phyloP scores from a whole-genome alignment of 371 early-diverging fungal species.

The Rhizopus stolonifer region DNA sequence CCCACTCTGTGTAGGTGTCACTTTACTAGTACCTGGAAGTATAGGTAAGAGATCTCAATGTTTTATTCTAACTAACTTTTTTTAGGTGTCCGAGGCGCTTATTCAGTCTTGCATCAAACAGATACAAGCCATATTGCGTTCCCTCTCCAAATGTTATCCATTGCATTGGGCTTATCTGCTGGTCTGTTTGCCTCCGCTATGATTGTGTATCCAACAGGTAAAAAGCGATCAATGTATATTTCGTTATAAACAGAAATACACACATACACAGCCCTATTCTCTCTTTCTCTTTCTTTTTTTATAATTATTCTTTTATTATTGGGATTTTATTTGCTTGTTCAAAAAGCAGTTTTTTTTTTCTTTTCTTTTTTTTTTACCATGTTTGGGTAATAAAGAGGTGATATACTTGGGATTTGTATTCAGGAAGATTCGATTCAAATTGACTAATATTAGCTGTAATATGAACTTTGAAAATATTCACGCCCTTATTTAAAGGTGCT shows the following conservation, averaged over 20 bases:
- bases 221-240: slow-evolving; percentile 38
- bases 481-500: slow-evolving; percentile 23
- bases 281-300: no score
- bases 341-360: no score
- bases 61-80: slow-evolving; percentile 1
- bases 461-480: slow-evolving; percentile 38
- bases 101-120: slow-evolving; percentile 36
- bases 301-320: not conserved
- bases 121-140: slow-evolving; percentile 28
- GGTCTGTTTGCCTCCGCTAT: slow-evolving; percentile 47
- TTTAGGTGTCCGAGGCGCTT: slow-evolving; percentile 50
- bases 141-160: slow-evolving; percentile 39
- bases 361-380: no score
- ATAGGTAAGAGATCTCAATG: slow-evolving; percentile 27
- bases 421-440: slow-evolving; percentile 25
- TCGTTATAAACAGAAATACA: slow-evolving; percentile 23
- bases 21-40: slow-evolving; percentile 47
- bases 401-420: slow-evolving; percentile 38
- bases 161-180: slow-evolving; percentile 43
- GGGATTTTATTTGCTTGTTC: not conserved
- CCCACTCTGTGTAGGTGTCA: slow-evolving; percentile 42
- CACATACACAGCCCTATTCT: no score
- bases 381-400: slow-evolving; percentile 35
- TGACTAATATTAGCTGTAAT: slow-evolving; percentile 36
- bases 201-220: slow-evolving; percentile 47